phyloP scores from a whole-genome alignment of 352 stramenopile species.

The Globisporangium camurandrum region DNA sequence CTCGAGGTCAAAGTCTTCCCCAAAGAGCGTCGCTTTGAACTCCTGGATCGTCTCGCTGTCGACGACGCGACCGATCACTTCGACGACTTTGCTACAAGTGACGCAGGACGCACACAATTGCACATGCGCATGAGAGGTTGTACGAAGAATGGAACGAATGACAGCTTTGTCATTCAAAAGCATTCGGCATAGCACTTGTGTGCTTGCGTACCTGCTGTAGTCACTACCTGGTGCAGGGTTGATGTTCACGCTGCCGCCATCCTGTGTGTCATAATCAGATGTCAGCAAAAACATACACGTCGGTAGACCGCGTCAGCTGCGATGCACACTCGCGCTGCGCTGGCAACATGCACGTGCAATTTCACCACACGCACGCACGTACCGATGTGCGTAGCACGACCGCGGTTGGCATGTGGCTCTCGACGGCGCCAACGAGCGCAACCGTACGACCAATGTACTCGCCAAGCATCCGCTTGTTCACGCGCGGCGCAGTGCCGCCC shows the following conservation, averaged over 20 bases:
- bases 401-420: constrained; percentile 63
- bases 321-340: not conserved
- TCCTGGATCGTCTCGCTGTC: constrained; percentile 70
- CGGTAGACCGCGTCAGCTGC: not conserved
- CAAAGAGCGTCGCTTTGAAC: constrained; percentile 83
- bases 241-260: constrained; percentile 75
- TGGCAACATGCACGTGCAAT: not conserved
- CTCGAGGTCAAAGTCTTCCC: constrained; percentile 73
- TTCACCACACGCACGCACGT: constrained; percentile 8
- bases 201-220: constrained; percentile 64
- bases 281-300: constrained; percentile 4
- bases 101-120: too few relatives aligned
- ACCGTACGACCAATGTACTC: constrained; percentile 63
- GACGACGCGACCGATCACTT: constrained; percentile 75
- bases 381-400: constrained; percentile 73
- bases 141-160: too few relatives aligned
- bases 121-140: not conserved
- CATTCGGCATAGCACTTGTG: not conserved
- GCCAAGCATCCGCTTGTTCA: constrained; percentile 74
- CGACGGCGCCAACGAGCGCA: constrained; percentile 62
- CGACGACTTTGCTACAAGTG: constrained; percentile 72
- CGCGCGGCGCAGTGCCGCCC: constrained; percentile 61
- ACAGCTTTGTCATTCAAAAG: not conserved
- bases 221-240: constrained; percentile 61
- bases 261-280: too few relatives aligned